Evolutionary conservation across 306 rosid genomes (phyloP).

Genomic region (Quercus engelmannii): DNA sequence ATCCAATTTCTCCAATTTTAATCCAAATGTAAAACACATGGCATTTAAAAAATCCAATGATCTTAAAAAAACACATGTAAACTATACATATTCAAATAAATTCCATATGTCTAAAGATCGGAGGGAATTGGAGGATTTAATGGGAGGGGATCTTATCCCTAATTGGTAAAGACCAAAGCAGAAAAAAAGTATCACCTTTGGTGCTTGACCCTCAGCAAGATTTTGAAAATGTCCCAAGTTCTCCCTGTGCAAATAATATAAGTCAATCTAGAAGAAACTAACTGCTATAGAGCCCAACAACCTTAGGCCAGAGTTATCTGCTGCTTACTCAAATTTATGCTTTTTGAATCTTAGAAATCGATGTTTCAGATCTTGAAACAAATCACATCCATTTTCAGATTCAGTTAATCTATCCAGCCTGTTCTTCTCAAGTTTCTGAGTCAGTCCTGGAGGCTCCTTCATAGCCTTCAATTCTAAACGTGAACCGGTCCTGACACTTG

Average conservation of each 20-base stretch:
- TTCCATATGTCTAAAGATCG: too few relatives aligned
- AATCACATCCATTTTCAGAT: slow-evolving; percentile 37
- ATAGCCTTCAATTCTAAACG: slow-evolving; percentile 58
- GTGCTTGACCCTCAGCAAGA: slow-evolving; percentile 78
- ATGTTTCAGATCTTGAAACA: slow-evolving; percentile 63
- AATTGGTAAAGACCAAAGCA: neutral
- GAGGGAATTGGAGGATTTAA: too few relatives aligned
- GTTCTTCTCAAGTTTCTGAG: slow-evolving; percentile 44
- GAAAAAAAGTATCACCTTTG: slow-evolving; percentile 52
- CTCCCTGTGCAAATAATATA: slow-evolving; percentile 45
- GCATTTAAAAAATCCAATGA: too few relatives aligned
- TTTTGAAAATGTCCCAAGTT: slow-evolving; percentile 59
- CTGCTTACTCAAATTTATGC: slow-evolving; percentile 62
- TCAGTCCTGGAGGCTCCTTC: slow-evolving; percentile 45
- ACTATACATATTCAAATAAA: too few relatives aligned
- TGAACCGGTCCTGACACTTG: slow-evolving; percentile 36
- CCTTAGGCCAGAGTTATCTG: slow-evolving; percentile 13
- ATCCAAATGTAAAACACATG: too few relatives aligned
- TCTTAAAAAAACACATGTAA: too few relatives aligned
- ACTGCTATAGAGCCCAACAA: neutral
- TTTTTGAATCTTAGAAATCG: slow-evolving; percentile 75
- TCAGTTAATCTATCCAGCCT: slow-evolving; percentile 34
- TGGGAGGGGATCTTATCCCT: too few relatives aligned
- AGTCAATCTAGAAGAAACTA: slow-evolving; percentile 18
- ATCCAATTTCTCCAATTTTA: too few relatives aligned